phyloP scores from a whole-genome alignment of 2,329 filamentous ascomycete genomes.

The Trichoderma polysporum region DNA sequence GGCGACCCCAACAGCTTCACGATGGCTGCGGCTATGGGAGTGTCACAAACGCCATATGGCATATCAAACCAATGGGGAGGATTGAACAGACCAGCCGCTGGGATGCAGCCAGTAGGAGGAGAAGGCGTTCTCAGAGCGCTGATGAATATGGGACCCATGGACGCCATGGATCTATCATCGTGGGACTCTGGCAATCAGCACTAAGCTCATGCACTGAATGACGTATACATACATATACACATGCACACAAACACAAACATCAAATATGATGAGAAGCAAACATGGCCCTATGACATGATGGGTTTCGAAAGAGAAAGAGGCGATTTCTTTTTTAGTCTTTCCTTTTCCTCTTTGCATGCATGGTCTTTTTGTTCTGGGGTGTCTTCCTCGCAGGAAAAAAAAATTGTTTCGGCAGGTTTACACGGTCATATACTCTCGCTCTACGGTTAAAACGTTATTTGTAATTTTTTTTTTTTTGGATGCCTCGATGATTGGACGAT shows the following conservation, averaged over 20 bases:
- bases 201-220: background rate
- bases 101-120: constrained; percentile 55
- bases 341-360: background rate
- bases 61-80: constrained; percentile 48
- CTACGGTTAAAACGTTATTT: constrained; percentile 1
- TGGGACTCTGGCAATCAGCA: constrained; percentile 44
- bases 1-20: constrained; percentile 40
- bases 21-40: constrained; percentile 26
- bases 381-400: background rate
- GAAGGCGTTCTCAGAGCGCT: constrained; percentile 58
- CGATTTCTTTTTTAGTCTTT: background rate
- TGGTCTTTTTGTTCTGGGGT: background rate
- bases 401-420: constrained; percentile 16
- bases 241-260: background rate
- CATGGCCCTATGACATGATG: background rate
- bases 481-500: constrained; percentile 12
- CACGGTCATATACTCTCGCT: constrained; percentile 7
- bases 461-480: background rate
- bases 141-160: constrained; percentile 60
- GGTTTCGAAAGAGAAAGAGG: background rate
- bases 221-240: background rate
- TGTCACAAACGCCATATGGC: constrained; percentile 38
- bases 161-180: constrained; percentile 55
- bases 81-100: constrained; percentile 40
- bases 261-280: background rate